Evolutionary conservation across 2,329 filamentous ascomycete species (phyloP).

Genomic region (Apiospora saccharicola): DNA sequence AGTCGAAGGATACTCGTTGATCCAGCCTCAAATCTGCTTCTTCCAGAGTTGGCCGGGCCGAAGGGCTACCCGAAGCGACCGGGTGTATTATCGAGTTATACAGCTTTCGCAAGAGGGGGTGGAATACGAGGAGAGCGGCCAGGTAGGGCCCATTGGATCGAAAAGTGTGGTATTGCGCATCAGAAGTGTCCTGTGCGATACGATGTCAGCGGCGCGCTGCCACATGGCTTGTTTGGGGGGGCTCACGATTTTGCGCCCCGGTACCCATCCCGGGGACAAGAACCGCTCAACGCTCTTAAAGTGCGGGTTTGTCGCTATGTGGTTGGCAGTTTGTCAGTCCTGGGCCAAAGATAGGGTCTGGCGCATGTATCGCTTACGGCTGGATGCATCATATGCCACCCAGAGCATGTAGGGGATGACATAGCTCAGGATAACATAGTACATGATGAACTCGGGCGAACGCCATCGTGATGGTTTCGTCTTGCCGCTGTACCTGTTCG

Average conservation of each 20-base stretch:
- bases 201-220: slow-evolving; percentile 27
- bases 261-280: slow-evolving; percentile 87
- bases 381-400: slow-evolving; percentile 84
- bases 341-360: neutral
- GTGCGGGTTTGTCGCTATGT: slow-evolving; percentile 77
- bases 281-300: slow-evolving; percentile 77
- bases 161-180: slow-evolving; percentile 86
- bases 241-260: slow-evolving; percentile 84
- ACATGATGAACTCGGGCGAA: slow-evolving; percentile 85
- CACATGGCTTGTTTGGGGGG: neutral
- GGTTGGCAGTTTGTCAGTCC: neutral
- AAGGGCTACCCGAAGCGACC: slow-evolving; percentile 38
- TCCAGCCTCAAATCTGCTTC: slow-evolving; percentile 66
- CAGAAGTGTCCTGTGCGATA: slow-evolving; percentile 77
- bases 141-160: slow-evolving; percentile 87
- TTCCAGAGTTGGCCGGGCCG: slow-evolving; percentile 44
- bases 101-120: slow-evolving; percentile 77
- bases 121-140: slow-evolving; percentile 73
- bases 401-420: slow-evolving; percentile 89
- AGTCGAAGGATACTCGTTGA: slow-evolving; percentile 83
- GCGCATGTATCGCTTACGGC: slow-evolving; percentile 60
- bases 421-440: slow-evolving; percentile 72
- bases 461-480: slow-evolving; percentile 78
- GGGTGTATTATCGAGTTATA: slow-evolving; percentile 68
- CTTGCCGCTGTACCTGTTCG: slow-evolving; percentile 51